These are phyloP conservation scores for Parmelia sp. DNA, from an alignment of 495 filamentous ascomycete species.

Conservation along the genomic window DNA sequence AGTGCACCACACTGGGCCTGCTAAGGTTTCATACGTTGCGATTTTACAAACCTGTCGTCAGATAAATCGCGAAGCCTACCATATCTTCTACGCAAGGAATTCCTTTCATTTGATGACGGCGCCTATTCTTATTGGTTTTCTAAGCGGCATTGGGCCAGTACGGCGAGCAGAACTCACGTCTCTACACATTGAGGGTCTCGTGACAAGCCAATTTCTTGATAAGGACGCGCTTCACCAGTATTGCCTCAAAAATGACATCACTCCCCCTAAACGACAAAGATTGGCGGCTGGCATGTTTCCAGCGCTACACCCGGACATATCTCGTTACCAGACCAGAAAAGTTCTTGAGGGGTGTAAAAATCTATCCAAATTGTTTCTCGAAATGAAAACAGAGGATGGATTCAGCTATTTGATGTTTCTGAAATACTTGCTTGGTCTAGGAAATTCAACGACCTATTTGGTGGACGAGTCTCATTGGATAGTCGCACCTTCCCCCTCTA, in stretches of 20 bases:
- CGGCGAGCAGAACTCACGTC: background rate
- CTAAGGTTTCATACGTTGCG: background rate
- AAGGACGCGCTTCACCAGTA: background rate
- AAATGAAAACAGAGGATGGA: background rate
- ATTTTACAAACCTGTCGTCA: constrained; percentile 10
- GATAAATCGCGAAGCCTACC: constrained; percentile 8
- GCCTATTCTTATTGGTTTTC: background rate
- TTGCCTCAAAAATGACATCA: background rate
- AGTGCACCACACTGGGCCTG: background rate
- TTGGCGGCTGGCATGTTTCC: fast-evolving
- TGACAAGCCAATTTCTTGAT: background rate
- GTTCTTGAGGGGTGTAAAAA: background rate
- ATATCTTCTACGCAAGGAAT: constrained; percentile 12
- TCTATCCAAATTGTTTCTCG: background rate
- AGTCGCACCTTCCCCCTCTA: background rate
- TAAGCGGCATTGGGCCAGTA: background rate
- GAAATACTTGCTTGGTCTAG: too few relatives aligned
- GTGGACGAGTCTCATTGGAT: constrained; percentile 1
- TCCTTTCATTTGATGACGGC: constrained; percentile 7
- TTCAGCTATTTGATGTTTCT: background rate
- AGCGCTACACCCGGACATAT: background rate
- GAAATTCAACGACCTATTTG: background rate
- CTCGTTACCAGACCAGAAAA: background rate
- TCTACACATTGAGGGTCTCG: constrained; percentile 9
- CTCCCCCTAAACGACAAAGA: fast-evolving